These are phyloP conservation scores for Mucor circinelloides DNA, from an alignment of 371 early-diverging fungal species.

Conservation along the genomic window DNA sequence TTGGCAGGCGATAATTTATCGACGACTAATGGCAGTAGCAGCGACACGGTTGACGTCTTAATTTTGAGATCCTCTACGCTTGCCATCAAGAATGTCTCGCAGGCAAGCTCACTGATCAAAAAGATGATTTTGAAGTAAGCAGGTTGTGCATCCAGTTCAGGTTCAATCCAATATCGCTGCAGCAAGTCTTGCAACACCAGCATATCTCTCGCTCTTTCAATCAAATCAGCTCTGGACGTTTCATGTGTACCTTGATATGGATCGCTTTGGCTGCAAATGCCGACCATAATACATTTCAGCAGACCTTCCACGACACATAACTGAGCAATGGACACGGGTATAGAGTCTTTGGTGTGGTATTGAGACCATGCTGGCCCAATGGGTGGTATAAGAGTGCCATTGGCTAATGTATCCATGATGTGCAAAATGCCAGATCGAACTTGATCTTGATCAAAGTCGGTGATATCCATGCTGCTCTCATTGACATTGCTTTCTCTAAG, in stretches of 20 bases:
- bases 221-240: background rate
- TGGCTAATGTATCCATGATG: slow-evolving; percentile 32
- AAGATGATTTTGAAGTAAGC: slow-evolving; percentile 31
- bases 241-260: background rate
- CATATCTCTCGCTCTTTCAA: slow-evolving; percentile 16
- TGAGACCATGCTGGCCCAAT: slow-evolving; percentile 27
- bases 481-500: background rate
- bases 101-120: slow-evolving; percentile 36
- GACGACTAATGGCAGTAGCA: slow-evolving; percentile 23
- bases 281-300: slow-evolving; percentile 31
- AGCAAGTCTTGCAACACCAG: slow-evolving; percentile 34
- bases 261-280: slow-evolving; percentile 13
- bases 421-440: slow-evolving; percentile 27
- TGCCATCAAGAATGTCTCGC: slow-evolving; percentile 30
- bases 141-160: slow-evolving; percentile 12
- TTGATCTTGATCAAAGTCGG: slow-evolving; percentile 7
- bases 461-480: background rate
- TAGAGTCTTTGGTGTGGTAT: slow-evolving; percentile 7
- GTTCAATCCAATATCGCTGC: slow-evolving; percentile 42
- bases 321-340: slow-evolving; percentile 15
- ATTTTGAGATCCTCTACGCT: slow-evolving; percentile 22
- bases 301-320: slow-evolving; percentile 40
- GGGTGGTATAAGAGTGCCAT: slow-evolving; percentile 32
- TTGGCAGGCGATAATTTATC: slow-evolving; percentile 29
- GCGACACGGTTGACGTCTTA: slow-evolving; percentile 16